Evolutionary conservation across 176 grass and related monocot species (phyloP).

Genomic region (Avena eriantha): DNA sequence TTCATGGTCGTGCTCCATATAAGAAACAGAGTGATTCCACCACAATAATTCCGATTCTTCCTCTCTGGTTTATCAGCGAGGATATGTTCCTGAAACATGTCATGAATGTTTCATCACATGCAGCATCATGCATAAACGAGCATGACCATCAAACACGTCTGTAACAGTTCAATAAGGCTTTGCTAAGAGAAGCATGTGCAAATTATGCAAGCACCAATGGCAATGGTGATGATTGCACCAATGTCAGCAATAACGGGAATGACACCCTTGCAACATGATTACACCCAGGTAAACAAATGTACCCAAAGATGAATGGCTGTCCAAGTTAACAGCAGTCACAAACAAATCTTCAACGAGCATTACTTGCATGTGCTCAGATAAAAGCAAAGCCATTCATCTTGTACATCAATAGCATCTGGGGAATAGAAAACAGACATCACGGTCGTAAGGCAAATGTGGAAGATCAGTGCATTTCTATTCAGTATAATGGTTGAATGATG

Average conservation of each 20-base stretch:
- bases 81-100: constrained; percentile 15
- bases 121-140: constrained; percentile 18
- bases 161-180: no score
- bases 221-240: background rate
- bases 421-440: background rate
- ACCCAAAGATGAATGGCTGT: no score
- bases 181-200: constrained; percentile 7
- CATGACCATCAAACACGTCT: constrained; percentile 10
- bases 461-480: background rate
- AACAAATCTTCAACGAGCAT: background rate
- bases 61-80: background rate
- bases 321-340: background rate
- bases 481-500: background rate
- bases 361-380: constrained; percentile 2
- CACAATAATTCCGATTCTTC: background rate
- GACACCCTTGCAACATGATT: constrained; percentile 2
- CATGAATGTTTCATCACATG: constrained; percentile 45
- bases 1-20: background rate
- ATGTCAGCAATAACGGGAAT: constrained; percentile 15
- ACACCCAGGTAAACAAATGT: background rate
- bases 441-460: background rate
- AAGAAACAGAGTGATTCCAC: background rate
- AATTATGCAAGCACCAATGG: constrained; percentile 11
- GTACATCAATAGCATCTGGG: background rate
- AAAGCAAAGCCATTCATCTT: background rate